A percentile compares a stretch with the other conserved stretches of the same genome.
phyloP scores from a whole-genome alignment of 805 yeast genomes.

The Kazachstania viticola region DNA sequence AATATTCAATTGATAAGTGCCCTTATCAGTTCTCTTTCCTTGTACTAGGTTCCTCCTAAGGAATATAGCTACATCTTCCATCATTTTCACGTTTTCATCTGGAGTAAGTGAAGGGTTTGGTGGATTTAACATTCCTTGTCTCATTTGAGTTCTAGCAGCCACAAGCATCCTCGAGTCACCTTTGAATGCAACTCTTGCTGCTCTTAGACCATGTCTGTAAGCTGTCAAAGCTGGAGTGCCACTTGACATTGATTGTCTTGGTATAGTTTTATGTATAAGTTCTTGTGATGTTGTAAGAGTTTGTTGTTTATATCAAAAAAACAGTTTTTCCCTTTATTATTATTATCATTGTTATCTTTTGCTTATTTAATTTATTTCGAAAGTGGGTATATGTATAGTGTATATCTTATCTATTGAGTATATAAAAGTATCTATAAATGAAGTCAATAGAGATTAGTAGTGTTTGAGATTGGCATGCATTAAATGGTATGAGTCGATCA shows the following conservation, averaged over 20 bases:
- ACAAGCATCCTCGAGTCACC: conserved; percentile 32
- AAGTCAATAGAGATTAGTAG: too few relatives aligned
- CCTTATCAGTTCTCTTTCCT: conserved; percentile 37
- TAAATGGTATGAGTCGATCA: conserved; percentile 42
- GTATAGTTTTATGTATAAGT: too few relatives aligned
- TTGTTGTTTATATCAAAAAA: too few relatives aligned
- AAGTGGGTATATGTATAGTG: too few relatives aligned
- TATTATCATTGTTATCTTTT: not conserved
- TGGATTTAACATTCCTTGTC: conserved; percentile 33
- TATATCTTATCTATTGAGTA: too few relatives aligned
- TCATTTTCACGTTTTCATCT: conserved; percentile 39
- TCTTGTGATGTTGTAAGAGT: too few relatives aligned
- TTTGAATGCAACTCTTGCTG: conserved; percentile 49
- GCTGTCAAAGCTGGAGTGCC: conserved; percentile 28
- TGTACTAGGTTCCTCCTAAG: conserved; percentile 76
- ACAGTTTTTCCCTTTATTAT: not conserved
- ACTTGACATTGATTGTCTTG: not conserved
- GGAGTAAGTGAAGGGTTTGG: conserved; percentile 34
- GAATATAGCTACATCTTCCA: conserved; percentile 63
- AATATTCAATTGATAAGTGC: conserved; percentile 42
- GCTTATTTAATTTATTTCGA: not conserved
- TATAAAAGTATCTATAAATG: too few relatives aligned
- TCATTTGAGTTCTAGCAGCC: conserved; percentile 53
- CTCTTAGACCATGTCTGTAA: conserved; percentile 55
- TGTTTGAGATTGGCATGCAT: conserved; percentile 23